Conservation (phyloP, 768 basidiomycete genomes). For the Kondoa malvinella region DNA sequence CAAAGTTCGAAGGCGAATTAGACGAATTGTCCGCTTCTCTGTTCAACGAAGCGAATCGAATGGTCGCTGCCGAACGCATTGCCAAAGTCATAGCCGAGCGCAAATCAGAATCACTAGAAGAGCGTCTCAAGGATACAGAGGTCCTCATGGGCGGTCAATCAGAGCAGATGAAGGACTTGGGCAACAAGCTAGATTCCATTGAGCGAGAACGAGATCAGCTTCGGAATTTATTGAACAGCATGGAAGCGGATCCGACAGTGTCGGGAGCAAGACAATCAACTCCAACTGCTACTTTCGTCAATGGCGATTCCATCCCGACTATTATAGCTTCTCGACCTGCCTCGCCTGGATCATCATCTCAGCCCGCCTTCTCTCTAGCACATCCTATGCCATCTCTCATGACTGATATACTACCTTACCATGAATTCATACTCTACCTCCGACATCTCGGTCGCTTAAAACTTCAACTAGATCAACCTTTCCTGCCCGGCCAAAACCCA, state of each 20-base stretch:
- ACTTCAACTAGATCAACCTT: neutral
- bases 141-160: conserved; percentile 20
- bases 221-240: conserved; percentile 20
- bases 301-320: neutral
- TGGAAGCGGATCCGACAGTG: conserved; percentile 17
- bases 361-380: neutral
- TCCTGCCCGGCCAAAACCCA: neutral
- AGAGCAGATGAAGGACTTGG: conserved; percentile 22
- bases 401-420: conserved; percentile 25
- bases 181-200: conserved; percentile 12
- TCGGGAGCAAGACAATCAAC: conserved; percentile 5
- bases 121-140: conserved; percentile 21
- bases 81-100: conserved; percentile 36
- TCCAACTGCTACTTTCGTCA: conserved; percentile 5
- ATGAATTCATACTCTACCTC: conserved; percentile 27
- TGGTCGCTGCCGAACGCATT: conserved; percentile 88
- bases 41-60: conserved; percentile 83
- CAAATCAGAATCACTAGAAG: conserved; percentile 24
- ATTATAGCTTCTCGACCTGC: neutral
- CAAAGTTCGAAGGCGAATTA: conserved; percentile 76
- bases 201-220: conserved; percentile 19
- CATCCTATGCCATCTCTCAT: conserved; percentile 22
- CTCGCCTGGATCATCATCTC: neutral
- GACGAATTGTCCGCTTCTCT: conserved; percentile 81
- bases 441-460: conserved; percentile 21